Conservation (phyloP, 139 green algal genomes). For the Coelastrella sp. region DNA sequence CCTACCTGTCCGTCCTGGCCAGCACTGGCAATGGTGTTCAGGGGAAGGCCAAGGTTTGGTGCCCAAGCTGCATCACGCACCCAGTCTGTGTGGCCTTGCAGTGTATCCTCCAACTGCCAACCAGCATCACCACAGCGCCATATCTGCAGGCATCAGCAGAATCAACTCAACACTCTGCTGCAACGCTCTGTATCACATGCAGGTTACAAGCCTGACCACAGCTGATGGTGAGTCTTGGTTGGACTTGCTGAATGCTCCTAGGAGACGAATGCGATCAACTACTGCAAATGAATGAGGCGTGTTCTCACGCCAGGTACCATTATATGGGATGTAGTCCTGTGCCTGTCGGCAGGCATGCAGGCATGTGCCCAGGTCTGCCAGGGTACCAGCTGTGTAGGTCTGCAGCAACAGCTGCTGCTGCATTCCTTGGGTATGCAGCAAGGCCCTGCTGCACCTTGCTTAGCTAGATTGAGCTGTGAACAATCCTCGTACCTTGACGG, state of each 20-base stretch:
- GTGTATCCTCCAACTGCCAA: slow-evolving; percentile 83
- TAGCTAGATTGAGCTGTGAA: too few relatives aligned
- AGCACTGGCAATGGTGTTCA: slow-evolving; percentile 89
- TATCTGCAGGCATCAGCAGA: slow-evolving; percentile 58
- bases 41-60: slow-evolving; percentile 88
- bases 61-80: slow-evolving; percentile 97
- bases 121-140: slow-evolving; percentile 74
- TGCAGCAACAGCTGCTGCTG: background rate
- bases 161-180: background rate
- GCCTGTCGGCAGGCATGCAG: background rate
- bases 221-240: too few relatives aligned
- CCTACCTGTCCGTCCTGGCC: slow-evolving; percentile 91
- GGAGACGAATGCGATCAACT: too few relatives aligned
- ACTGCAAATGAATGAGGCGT: too few relatives aligned
- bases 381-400: background rate
- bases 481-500: slow-evolving; percentile 71
- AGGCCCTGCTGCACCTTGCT: background rate
- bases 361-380: background rate
- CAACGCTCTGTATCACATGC: background rate
- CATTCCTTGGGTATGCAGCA: background rate
- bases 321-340: background rate
- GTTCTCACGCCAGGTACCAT: background rate
- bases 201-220: background rate
- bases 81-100: slow-evolving; percentile 93
- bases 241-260: too few relatives aligned